Percentiles rank a stretch among this genome's conserved stretches.
These are phyloP conservation scores for Arthroderma sp. DNA, from an alignment of 2,329 filamentous ascomycete genomes.

Conservation along the genomic window DNA sequence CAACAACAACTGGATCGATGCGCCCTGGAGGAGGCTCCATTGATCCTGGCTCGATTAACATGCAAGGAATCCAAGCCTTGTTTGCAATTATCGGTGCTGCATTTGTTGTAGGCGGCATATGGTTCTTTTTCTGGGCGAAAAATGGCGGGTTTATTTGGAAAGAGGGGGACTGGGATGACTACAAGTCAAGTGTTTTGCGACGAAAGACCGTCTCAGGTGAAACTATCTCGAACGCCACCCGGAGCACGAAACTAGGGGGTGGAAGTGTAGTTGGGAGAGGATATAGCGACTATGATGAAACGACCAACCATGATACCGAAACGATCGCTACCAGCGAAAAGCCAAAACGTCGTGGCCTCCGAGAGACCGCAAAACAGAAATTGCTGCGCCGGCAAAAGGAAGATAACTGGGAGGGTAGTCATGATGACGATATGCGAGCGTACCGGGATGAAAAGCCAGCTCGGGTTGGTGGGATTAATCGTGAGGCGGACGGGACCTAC, in stretches of 20 bases:
- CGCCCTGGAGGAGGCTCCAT: constrained; percentile 25
- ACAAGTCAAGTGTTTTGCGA: constrained; percentile 85
- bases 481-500: constrained; percentile 66
- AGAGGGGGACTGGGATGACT: constrained; percentile 89
- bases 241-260: constrained; percentile 71
- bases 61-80: constrained; percentile 60
- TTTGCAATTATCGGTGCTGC: constrained; percentile 71
- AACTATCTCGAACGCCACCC: constrained; percentile 68
- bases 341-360: constrained; percentile 11
- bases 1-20: constrained; percentile 8
- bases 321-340: constrained; percentile 35
- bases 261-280: constrained; percentile 53
- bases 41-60: constrained; percentile 32
- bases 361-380: constrained; percentile 34
- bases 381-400: constrained; percentile 20
- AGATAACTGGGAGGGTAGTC: constrained; percentile 44
- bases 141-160: constrained; percentile 87
- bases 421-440: constrained; percentile 56
- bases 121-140: constrained; percentile 98
- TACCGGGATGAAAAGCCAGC: constrained; percentile 83
- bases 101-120: constrained; percentile 65
- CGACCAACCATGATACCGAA: constrained; percentile 32
- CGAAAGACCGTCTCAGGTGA: constrained; percentile 83
- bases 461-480: constrained; percentile 79
- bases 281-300: constrained; percentile 53